These are phyloP conservation scores for Solanum corneliomulleri DNA, from an alignment of 257 asterid species.

Conservation along the genomic window DNA sequence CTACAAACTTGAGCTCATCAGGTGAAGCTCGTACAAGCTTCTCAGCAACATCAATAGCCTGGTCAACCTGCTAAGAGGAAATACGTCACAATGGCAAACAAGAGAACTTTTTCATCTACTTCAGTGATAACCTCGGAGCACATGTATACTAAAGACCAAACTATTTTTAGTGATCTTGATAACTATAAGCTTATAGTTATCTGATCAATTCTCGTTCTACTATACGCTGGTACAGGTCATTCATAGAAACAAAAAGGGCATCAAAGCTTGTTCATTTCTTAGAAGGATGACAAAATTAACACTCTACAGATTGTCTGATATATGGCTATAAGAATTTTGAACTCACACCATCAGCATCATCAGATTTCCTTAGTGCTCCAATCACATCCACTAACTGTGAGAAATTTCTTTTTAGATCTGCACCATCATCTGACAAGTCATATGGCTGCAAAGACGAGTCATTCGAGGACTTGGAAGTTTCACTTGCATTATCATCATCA, in stretches of 20 bases:
- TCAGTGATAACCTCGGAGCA: neutral
- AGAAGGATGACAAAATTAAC: neutral
- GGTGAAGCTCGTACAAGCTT: constrained; percentile 89
- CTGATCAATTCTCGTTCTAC: neutral
- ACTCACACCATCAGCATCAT: constrained; percentile 93
- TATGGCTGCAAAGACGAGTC: constrained; percentile 71
- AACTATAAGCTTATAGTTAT: neutral
- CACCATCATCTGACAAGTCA: constrained; percentile 76
- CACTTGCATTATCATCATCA: constrained; percentile 52
- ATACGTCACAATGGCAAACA: neutral
- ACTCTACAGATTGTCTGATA: neutral
- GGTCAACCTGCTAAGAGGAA: constrained; percentile 56
- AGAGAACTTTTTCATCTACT: neutral
- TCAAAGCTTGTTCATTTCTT: neutral
- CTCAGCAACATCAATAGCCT: constrained; percentile 83
- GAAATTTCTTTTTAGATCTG: constrained; percentile 61
- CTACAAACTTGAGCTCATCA: constrained; percentile 72
- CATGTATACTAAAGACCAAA: neutral
- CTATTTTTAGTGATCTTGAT: neutral
- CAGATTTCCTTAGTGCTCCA: constrained; percentile 80
- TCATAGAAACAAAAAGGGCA: constrained; percentile 1
- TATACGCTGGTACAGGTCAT: neutral
- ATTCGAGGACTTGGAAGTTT: constrained; percentile 56
- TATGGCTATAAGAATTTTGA: neutral
- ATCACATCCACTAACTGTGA: constrained; percentile 89